Percentiles rank a stretch among this genome's conserved stretches.
Evolutionary conservation across 306 rosid genomes (phyloP).

Genomic region (Ochetophila trinervis): DNA sequence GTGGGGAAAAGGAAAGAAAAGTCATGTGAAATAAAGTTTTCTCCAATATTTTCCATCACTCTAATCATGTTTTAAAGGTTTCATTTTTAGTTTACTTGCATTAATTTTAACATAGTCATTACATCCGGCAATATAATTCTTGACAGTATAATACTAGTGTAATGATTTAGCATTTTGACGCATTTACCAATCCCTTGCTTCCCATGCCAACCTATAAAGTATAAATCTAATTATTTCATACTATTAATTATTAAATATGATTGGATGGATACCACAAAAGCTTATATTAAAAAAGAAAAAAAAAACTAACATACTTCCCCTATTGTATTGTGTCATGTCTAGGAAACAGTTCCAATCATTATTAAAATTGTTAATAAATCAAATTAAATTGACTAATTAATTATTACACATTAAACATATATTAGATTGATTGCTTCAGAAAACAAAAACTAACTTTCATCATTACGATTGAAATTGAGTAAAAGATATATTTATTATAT

Average conservation of each 20-base stretch:
- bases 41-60: neutral
- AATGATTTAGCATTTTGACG: conserved; percentile 11
- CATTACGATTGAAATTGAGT: conserved; percentile 7
- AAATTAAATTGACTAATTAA: neutral
- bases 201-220: conserved; percentile 6
- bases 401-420: neutral
- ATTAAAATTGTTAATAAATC: neutral
- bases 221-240: neutral
- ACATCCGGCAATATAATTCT: conserved; percentile 19
- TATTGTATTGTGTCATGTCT: neutral
- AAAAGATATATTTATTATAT: neutral
- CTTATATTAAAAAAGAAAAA: neutral
- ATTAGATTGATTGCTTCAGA: conserved; percentile 22
- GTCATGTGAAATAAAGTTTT: neutral
- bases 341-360: too few relatives aligned
- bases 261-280: conserved; percentile 14
- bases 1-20: neutral
- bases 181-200: conserved; percentile 10
- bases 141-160: conserved; percentile 23
- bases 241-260: neutral
- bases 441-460: neutral
- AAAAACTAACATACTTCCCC: neutral
- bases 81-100: neutral
- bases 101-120: neutral
- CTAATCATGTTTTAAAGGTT: neutral